Base-by-base conservation (phyloP, 139 green algal species). In the Chlorella sorokiniana region DNA sequence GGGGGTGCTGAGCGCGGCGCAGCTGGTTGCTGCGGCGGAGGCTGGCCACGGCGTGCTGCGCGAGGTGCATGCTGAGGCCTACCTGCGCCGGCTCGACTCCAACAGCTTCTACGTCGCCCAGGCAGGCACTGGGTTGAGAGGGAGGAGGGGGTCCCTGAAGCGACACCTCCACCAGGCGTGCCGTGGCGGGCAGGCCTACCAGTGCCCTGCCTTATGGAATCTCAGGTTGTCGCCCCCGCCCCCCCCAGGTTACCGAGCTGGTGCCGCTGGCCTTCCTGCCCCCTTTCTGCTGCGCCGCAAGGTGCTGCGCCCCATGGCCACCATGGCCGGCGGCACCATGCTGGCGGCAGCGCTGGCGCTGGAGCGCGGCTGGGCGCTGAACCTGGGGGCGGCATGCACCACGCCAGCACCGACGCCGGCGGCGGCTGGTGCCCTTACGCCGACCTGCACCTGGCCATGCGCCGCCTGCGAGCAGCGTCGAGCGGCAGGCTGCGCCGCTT, bases 371-470 rank as follows among this genome's bases (percentile, higher is more conserved):
- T 97, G 92, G 92, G 87, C 92, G 0, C 83, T 97, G 42, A 96
- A 97, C 71, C 11, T 97, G 93, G 93, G 4, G 93, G 93, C 25
- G 93, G 93, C 73, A 94, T 96, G 91, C 92, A 95, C 74, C 93
- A 97, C 69, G 93, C 92, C 5, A 71, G 71, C 41, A 68, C 54
- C 35, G 76, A 87, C 27, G 54, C 86, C 42, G 75, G 75, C 22
- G 75, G 75, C 29, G 75, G 75, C 59, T 81, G 75, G 92, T 97
- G 92, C 74, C 81, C 88, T 0, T 97, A 93, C 81, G 86, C 84
- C 51, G 93, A 97, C 79, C 86, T 94, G 14, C 81, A 76, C 10
- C 69, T 95, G 40, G 92, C 90, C 1, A 33, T 95, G 20, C 73
- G 84, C 31, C 80, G 83, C 22, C 70, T 93, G 33, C 82, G 90